Evolutionary conservation across 2,329 filamentous ascomycete genomes (phyloP), one percentile per base, ranked within the genome.

Genomic region (Alternaria conjuncta): DNA sequence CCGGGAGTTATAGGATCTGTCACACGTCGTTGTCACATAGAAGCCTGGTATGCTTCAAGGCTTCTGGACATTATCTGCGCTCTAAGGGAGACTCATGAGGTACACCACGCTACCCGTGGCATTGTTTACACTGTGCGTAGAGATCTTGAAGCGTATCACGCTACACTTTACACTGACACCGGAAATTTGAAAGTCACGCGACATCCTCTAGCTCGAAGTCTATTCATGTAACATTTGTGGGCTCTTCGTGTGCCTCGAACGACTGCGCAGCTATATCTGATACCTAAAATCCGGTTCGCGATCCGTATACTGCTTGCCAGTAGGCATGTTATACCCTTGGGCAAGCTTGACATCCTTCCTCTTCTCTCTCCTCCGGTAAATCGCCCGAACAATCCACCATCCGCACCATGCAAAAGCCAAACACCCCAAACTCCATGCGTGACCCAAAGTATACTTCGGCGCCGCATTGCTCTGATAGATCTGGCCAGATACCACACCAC

Each of bases 361-460:
- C 8, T 41, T 59, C 61, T 75, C 74, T 18, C 79, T 78, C n/a
- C 65, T 70, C 36, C 44, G 64, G 44, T 81, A 81, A 9, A 81
- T 73, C 32, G 47, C 62, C 23, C 76, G 65, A 7, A 79, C 66
- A 41, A 78, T 50, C 79, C 80, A 82, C 78, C 79, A 81, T 7
- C 74, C 75, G 49, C 77, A 69, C 75, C 79, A 82, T 0, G 79
- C 79, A 57, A 81, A 70, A 4, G 44, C 71, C 3, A 80, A 56
- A 64, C 76, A 79, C 2, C 79, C 79, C 26, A 81, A 57, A 13
- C 73, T 78, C 78, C 78, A 82, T 5, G 75, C 78, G 65, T 81
- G 79, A 0, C 80, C 75, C 2, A 77, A 57, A 9, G 63, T 71
- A 61, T 69, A 78, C 41, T 63, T 61, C 7, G 75, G 75, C 18